Base-by-base conservation (phyloP, 1,284 basidiomycete genomes). In the Irpex lacteus region DNA sequence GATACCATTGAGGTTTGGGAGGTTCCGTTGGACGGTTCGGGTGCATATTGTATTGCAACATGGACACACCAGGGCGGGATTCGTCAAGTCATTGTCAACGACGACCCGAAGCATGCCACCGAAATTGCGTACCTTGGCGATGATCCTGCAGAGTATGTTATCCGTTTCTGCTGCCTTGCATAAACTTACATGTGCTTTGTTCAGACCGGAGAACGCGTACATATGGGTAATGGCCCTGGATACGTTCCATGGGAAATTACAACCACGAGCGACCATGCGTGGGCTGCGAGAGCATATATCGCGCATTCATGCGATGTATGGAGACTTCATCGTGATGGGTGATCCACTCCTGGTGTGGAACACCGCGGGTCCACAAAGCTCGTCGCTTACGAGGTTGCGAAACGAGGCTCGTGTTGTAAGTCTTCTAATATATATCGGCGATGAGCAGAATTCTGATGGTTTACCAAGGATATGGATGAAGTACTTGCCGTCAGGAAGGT, bases 1-100 rank as follows among this genome's bases (percentile, higher is more conserved):
- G 63, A 67, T 36, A 64, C 69, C 11, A 65, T 70, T 62, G 73
- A 69, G 49, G 77, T 75, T 66, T 79, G 77, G 77, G 77, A 79
- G 67, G 69, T 78, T 7, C 76, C 77, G 2, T 71, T 78, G 4
- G 73, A 72, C 8, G 74, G 75, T 19, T 69, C 72, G 15, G 71
- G 72, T 58, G 75, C 73, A 50, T 77, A 75, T 59, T 63, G 70
- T 3, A 67, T 79, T 4, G 77, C 77, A 34, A 73, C 75, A 60
- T 72, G 72, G 67, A 62, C 64, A 7, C 62, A 68, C 38, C 56
- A 61, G 4, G 59, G 66, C 26, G 62, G 55, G 57, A 71, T 76
- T 13, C 70, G 74, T 32, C 72, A 75, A 36, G 50, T 77, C 1
- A 62, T 74, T 34, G 67, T 74, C 50, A 78, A 77, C 60, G 72